phyloP scores from a whole-genome alignment of 2,329 filamentous ascomycete genomes.

The Scedosporium dehoogii region DNA sequence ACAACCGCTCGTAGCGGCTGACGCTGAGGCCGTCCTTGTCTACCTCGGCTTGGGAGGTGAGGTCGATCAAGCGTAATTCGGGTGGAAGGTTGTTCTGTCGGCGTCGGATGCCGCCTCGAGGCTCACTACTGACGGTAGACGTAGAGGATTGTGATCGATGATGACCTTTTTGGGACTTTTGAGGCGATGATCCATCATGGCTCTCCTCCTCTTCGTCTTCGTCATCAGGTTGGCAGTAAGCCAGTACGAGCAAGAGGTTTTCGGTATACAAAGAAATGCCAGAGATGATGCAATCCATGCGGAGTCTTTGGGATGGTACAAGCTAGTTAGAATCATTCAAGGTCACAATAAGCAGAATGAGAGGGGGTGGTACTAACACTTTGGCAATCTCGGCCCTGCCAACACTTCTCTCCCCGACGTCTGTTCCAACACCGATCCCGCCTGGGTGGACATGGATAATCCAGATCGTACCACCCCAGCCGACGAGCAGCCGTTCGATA shows the following conservation, averaged over 20 bases:
- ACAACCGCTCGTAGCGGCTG: slow-evolving; percentile 76
- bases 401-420: slow-evolving; percentile 59
- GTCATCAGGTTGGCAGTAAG: slow-evolving; percentile 70
- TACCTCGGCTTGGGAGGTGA: slow-evolving; percentile 75
- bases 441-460: slow-evolving; percentile 83
- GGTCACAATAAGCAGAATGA: neutral
- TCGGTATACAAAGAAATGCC: slow-evolving; percentile 95
- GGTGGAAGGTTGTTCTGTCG: slow-evolving; percentile 74
- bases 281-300: slow-evolving; percentile 96
- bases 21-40: slow-evolving; percentile 81
- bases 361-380: slow-evolving; percentile 51
- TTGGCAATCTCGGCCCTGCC: slow-evolving; percentile 86
- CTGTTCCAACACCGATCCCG: slow-evolving; percentile 53
- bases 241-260: slow-evolving; percentile 80
- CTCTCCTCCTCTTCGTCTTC: slow-evolving; percentile 37
- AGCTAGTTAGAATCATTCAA: neutral
- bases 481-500: slow-evolving; percentile 76
- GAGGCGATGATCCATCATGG: slow-evolving; percentile 8
- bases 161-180: slow-evolving; percentile 14
- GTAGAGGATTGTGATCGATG: slow-evolving; percentile 34
- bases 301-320: slow-evolving; percentile 48
- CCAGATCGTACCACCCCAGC: slow-evolving; percentile 96
- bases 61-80: slow-evolving; percentile 83
- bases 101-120: slow-evolving; percentile 55
- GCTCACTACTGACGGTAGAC: slow-evolving; percentile 43